phyloP scores from a whole-genome alignment of 768 basidiomycete genomes.

The Auricularia heimuer region DNA sequence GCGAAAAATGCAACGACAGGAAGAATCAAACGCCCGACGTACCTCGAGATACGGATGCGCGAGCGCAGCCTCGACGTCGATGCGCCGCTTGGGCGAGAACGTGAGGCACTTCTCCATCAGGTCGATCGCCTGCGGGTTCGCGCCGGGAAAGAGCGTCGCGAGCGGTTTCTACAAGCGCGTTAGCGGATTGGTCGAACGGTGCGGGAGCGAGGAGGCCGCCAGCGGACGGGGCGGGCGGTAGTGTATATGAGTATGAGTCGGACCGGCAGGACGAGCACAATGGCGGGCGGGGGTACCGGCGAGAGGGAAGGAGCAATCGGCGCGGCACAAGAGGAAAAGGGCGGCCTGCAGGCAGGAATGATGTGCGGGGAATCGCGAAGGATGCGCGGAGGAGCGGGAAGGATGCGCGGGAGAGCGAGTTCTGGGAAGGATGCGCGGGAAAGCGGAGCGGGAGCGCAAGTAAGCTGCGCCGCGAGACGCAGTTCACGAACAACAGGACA shows the following conservation, averaged over 20 bases:
- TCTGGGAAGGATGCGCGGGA: too few relatives aligned
- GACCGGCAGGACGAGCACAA: neutral
- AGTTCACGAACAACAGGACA: too few relatives aligned
- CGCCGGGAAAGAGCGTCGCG: constrained; percentile 46
- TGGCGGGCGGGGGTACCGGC: neutral
- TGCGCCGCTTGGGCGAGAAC: constrained; percentile 78
- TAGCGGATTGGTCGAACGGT: neutral
- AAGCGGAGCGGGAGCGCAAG: too few relatives aligned
- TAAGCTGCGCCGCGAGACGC: too few relatives aligned
- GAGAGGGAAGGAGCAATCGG: neutral
- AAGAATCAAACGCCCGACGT: too few relatives aligned
- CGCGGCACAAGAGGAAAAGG: too few relatives aligned
- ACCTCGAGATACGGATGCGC: constrained; percentile 81
- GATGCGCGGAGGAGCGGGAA: too few relatives aligned
- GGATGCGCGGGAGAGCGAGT: too few relatives aligned
- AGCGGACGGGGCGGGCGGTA: neutral
- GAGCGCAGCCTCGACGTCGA: constrained; percentile 80
- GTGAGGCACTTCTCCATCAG: constrained; percentile 73
- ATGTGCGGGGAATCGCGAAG: too few relatives aligned
- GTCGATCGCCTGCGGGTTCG: constrained; percentile 47
- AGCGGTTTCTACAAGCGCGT: constrained; percentile 42
- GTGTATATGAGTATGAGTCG: neutral
- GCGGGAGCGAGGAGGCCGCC: neutral
- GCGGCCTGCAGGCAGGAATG: too few relatives aligned
- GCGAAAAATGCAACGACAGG: too few relatives aligned